phyloP scores from a whole-genome alignment of 306 rosid species.

The Boehmeria nivea region DNA sequence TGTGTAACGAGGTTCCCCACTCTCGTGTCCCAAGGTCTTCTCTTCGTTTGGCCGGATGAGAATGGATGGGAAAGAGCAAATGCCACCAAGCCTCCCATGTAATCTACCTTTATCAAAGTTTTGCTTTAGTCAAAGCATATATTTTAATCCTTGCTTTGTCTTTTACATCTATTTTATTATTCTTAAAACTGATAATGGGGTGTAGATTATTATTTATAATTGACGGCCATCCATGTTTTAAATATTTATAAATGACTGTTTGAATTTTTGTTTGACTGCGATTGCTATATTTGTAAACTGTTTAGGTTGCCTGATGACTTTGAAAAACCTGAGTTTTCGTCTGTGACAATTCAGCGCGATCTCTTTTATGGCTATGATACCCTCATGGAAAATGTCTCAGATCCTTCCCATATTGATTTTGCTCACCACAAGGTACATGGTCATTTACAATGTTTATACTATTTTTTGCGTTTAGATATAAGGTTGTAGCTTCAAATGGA shows the following conservation, averaged over 20 bases:
- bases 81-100: conserved; percentile 78
- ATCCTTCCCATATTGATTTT: conserved; percentile 94
- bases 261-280: neutral
- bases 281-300: neutral
- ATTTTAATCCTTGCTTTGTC: neutral
- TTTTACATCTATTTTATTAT: neutral
- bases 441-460: neutral
- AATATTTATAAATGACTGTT: conserved; percentile 8
- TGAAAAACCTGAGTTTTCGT: conserved; percentile 74
- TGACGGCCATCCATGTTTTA: neutral
- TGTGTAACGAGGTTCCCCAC: conserved; percentile 79
- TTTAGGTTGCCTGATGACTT: conserved; percentile 89
- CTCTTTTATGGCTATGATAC: conserved; percentile 94
- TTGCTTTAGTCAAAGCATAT: neutral
- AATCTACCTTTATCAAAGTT: conserved; percentile 17
- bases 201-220: conserved; percentile 4
- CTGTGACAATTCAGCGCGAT: conserved; percentile 98
- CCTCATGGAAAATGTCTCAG: conserved; percentile 97
- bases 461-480: too few species aligned
- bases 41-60: conserved; percentile 98
- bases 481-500: too few species aligned
- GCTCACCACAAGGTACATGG: conserved; percentile 91
- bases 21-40: conserved; percentile 84
- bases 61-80: conserved; percentile 91
- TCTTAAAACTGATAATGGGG: conserved; percentile 17